phyloP scores from a whole-genome alignment of 179 eudicot species.

The Heliamphora ciliata region DNA sequence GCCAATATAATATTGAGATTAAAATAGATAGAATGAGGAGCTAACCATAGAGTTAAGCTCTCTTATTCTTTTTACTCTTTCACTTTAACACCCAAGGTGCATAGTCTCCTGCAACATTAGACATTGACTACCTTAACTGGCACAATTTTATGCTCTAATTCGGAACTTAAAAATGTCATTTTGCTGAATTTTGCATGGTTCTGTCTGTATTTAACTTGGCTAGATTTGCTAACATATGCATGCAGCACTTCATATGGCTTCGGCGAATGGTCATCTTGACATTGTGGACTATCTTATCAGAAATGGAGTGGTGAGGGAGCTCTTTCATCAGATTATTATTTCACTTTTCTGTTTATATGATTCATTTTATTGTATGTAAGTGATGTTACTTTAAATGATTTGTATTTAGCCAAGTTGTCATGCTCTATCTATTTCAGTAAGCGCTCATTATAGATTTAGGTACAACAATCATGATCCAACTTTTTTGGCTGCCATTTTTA shows the following conservation, averaged over 20 bases:
- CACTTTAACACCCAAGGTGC: too few species aligned
- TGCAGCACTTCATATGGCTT: slow-evolving; percentile 97
- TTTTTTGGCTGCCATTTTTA: not conserved
- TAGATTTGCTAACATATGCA: slow-evolving; percentile 13
- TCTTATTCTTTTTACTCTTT: too few species aligned
- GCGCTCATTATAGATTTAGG: not conserved
- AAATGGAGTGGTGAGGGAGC: slow-evolving; percentile 64
- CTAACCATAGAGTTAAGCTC: too few species aligned
- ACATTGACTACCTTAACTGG: not conserved
- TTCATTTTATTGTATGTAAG: not conserved
- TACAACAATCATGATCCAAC: too few species aligned
- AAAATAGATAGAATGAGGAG: too few species aligned
- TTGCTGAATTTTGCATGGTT: not conserved
- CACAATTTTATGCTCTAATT: not conserved
- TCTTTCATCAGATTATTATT: not conserved
- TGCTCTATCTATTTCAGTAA: not conserved
- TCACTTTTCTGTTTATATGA: not conserved
- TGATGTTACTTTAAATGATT: not conserved
- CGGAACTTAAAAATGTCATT: not conserved
- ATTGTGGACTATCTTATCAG: slow-evolving; percentile 66
- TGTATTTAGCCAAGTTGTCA: not conserved
- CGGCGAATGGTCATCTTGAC: slow-evolving; percentile 82
- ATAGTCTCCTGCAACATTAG: not conserved
- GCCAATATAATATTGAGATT: too few species aligned
- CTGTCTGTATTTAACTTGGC: not conserved